Evolutionary conservation across 768 basidiomycete species (phyloP), one percentile per base, ranked within the genome.

Genomic region (Pleurotus ostreatus): DNA sequence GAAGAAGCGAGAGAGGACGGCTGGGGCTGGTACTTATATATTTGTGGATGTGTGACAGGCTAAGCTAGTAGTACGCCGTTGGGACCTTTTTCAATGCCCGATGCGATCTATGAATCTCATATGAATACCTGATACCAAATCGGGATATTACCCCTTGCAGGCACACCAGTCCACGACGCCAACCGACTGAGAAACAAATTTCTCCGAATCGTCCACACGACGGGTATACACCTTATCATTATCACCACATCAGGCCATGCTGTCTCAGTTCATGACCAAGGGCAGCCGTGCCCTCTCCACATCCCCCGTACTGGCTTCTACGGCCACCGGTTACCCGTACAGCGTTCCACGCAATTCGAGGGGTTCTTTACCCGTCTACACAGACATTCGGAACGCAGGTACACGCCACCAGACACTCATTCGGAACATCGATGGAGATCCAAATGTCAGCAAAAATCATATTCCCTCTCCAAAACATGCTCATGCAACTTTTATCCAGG

Each of bases 281-380:
- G 30, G 30, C 30, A 34, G 30, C 30, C 30, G 30, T 34, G 30
- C 30, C 30, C 30, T 34, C 30, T 34, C 30, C 30, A 34, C 30
- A 34, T 56, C 26, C 57, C 55, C 8, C 49, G n/a, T 37, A 47
- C 30, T 34, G 30, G n/a, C 64, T 22, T 49, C 46, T 56, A 52
- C 22, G 57, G 40, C 62, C 55, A 22, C 61, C 58, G 34, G 62
- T 61, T 59, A 68, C 46, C 64, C 71, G 25, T 92, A 89, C 70
- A 80, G 78, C 59, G 75, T 92, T 45, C 78, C 81, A 18, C 81
- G 89, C 59, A 91, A 88, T 68, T 68, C 79, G 46, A 77, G 77
- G 49, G 86, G 87, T 30, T 79, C 80, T 47, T 76, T 92, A 26
- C 89, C 89, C 44, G 86, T 92, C 22, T 90, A 90, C 68, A 80